A percentile compares a stretch with the other conserved stretches of the same genome.
phyloP scores from a whole-genome alignment of 2,329 filamentous ascomycete species.

The Colletotrichum paranaense region DNA sequence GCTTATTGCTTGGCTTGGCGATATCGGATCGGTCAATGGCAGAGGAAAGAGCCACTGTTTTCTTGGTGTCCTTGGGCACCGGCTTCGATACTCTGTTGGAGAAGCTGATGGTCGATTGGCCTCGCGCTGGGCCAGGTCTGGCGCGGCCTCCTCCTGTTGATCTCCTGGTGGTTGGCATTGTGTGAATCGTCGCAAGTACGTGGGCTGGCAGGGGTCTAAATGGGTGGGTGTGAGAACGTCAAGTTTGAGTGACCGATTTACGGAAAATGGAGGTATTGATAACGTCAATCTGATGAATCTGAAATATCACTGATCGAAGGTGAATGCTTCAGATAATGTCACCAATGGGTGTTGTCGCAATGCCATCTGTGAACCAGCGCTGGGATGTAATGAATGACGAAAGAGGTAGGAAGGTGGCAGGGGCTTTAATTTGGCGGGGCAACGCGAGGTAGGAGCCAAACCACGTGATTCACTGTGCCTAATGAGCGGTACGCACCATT shows the following conservation, averaged over 20 bases:
- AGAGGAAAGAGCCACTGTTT: slow-evolving; percentile 45
- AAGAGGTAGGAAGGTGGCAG: slow-evolving; percentile 30
- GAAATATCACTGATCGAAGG: not conserved
- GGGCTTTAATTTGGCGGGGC: slow-evolving; percentile 58
- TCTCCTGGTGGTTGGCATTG: slow-evolving; percentile 63
- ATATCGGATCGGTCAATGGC: slow-evolving; percentile 37
- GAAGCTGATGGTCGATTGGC: slow-evolving; percentile 69
- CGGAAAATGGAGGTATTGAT: not conserved
- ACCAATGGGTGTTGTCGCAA: slow-evolving; percentile 14
- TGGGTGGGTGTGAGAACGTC: not conserved
- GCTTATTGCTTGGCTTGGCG: slow-evolving; percentile 38
- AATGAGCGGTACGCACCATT: not conserved
- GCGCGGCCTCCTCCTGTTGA: slow-evolving; percentile 53
- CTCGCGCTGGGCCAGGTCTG: slow-evolving; percentile 51
- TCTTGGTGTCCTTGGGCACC: slow-evolving; percentile 59
- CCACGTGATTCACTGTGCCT: slow-evolving; percentile 54
- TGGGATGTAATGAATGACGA: slow-evolving; percentile 33
- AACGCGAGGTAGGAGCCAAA: slow-evolving; percentile 62
- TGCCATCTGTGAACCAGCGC: not conserved
- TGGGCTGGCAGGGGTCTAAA: slow-evolving; percentile 16
- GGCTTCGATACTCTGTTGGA: slow-evolving; percentile 67
- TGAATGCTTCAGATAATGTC: slow-evolving; percentile 18
- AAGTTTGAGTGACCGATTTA: not conserved
- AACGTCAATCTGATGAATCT: not conserved
- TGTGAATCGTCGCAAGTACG: slow-evolving; percentile 38